These are phyloP conservation scores for Medicago ruthenica DNA, from an alignment of 306 rosid genomes.

Conservation along the genomic window DNA sequence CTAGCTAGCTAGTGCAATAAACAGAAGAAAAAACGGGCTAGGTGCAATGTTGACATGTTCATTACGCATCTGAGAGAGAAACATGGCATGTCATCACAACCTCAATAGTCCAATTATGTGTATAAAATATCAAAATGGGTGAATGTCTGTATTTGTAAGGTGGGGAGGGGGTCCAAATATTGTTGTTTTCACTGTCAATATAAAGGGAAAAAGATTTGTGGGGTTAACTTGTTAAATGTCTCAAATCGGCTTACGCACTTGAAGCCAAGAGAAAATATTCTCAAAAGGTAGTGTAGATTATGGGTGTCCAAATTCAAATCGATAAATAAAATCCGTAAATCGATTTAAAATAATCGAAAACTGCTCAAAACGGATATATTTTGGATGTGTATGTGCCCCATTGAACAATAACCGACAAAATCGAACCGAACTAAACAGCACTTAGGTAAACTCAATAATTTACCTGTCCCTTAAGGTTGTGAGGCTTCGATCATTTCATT, in stretches of 20 bases:
- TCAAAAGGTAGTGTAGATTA: no score
- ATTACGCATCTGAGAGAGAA: not conserved
- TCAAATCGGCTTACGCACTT: constrained; percentile 18
- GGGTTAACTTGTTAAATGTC: constrained; percentile 46
- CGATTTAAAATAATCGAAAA: no score
- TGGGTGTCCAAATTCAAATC: no score
- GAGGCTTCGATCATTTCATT: no score
- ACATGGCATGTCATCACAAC: constrained; percentile 31
- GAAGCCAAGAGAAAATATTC: no score
- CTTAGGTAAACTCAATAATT: no score
- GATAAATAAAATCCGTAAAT: no score
- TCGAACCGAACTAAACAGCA: no score
- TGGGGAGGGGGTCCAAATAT: constrained; percentile 29
- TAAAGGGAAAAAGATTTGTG: constrained; percentile 62
- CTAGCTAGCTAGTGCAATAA: not conserved
- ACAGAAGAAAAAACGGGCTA: not conserved
- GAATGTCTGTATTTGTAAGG: constrained; percentile 23
- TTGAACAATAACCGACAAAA: no score
- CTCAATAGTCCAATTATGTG: constrained; percentile 48
- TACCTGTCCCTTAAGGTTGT: no score
- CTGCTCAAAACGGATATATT: no score
- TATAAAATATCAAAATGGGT: constrained; percentile 33
- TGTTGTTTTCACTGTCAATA: constrained; percentile 50
- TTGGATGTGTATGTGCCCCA: no score
- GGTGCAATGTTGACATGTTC: constrained; percentile 1